Base-by-base conservation (phyloP, 1,139 yeast species). In the Kodamaea arcana region DNA sequence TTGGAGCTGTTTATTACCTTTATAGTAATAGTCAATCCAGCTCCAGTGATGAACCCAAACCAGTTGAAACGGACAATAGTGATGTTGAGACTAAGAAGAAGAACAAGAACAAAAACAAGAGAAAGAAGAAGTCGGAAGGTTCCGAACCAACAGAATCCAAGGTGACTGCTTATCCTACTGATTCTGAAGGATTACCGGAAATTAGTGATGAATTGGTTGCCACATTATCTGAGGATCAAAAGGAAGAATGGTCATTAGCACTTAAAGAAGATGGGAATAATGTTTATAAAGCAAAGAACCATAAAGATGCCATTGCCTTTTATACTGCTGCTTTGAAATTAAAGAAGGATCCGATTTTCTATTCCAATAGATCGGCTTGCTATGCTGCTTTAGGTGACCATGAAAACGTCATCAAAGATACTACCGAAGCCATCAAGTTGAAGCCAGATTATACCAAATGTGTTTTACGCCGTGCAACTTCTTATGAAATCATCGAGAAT, bases 341-440 rank as follows among this genome's bases (percentile, higher is more conserved):
- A 54, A 80, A 80, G 54, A 63, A 71, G 45, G 97, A 92, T 59
- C 90, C 97, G 12, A 84, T 90, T 29, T 92, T 77, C 64, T 90
- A 83, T 65, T 87, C 97, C 42, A 90, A 90, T 69, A 78, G 95
- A 63, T 88, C 97, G 17, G 98, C 98, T 14, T 92, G 97, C 65
- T 86, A 85, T 62, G 84, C 88, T 37, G 86, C 94, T 14, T 69
- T 85, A 47, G 77, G 80, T 41, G 78, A 88, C 45, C 80, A 77
- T 54, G 86, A 84, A 49, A 81, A 86, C 54, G 96, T 88, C 30
- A 75, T 94, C 46, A 85, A 80, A 48, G 96, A 87, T 58, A 83
- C 96, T 40, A 78, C 95, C 21, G 77, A 73, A 44, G 98, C 98
- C 26, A 74, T 94, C 50, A 75, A 78, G 47, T 64, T 90, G 52